Percentiles rank a stretch among this genome's conserved stretches.
These are phyloP conservation scores for Coniochaeta ligniaria DNA, from an alignment of 2,329 filamentous ascomycete genomes.

Conservation along the genomic window DNA sequence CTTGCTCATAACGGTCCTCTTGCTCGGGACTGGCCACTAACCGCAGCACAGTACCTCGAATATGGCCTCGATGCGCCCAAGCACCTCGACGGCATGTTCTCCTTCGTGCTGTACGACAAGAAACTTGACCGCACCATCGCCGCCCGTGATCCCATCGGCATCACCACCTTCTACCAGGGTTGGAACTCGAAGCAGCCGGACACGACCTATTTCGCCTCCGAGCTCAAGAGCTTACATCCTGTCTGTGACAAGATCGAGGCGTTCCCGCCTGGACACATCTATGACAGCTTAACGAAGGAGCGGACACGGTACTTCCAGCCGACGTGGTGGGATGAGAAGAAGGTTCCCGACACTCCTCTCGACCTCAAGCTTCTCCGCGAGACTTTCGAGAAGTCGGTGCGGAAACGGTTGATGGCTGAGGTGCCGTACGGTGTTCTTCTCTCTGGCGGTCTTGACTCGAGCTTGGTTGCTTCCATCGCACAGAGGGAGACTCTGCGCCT, in stretches of 20 bases:
- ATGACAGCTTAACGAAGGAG: slow-evolving; percentile 84
- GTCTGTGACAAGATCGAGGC: slow-evolving; percentile 93
- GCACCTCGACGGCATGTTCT: slow-evolving; percentile 98
- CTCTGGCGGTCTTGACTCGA: slow-evolving; percentile 93
- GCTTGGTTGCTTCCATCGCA: slow-evolving; percentile 88
- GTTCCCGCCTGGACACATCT: slow-evolving; percentile 93
- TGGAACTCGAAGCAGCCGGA: slow-evolving; percentile 76
- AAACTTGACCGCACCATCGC: slow-evolving; percentile 85
- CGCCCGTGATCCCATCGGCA: slow-evolving; percentile 90
- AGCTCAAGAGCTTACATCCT: slow-evolving; percentile 86
- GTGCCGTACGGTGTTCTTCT: slow-evolving; percentile 95
- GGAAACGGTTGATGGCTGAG: slow-evolving; percentile 97
- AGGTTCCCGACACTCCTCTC: slow-evolving; percentile 70
- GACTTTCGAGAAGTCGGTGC: slow-evolving; percentile 81
- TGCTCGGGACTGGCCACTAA: neutral
- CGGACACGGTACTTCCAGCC: slow-evolving; percentile 87
- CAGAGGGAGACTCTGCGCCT: slow-evolving; percentile 83
- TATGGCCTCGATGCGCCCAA: slow-evolving; percentile 88
- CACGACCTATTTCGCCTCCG: slow-evolving; percentile 91
- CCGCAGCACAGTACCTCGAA: slow-evolving; percentile 63
- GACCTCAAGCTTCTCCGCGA: slow-evolving; percentile 78
- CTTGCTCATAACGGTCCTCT: neutral
- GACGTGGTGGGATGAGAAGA: slow-evolving; percentile 80
- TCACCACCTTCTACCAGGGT: slow-evolving; percentile 96
- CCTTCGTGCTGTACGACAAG: slow-evolving; percentile 97